A percentile compares a stretch with the other conserved stretches of the same genome.
These are phyloP conservation scores for Rasamsonia emersonii DNA, from an alignment of 2,329 filamentous ascomycete species.

Conservation along the genomic window DNA sequence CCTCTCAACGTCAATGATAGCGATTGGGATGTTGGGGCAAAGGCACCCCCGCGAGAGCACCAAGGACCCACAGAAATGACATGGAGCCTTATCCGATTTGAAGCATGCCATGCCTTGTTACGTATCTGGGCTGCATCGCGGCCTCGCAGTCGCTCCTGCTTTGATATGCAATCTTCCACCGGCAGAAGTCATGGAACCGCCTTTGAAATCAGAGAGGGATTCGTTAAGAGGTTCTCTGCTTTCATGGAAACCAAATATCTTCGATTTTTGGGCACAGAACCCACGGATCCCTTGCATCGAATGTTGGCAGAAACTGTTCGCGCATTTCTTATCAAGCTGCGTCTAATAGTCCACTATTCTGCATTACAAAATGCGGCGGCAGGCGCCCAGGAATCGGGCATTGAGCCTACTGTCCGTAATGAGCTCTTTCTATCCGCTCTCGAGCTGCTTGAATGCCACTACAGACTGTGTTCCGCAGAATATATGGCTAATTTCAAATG, in stretches of 20 bases:
- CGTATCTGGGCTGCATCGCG: slow-evolving; percentile 1
- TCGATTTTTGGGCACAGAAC: slow-evolving; percentile 1
- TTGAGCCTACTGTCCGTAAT: neutral
- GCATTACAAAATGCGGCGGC: slow-evolving; percentile 1
- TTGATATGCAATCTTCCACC: neutral
- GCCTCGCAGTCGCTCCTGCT: neutral
- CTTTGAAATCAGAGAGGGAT: neutral
- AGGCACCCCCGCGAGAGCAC: neutral
- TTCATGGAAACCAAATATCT: slow-evolving; percentile 3
- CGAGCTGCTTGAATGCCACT: slow-evolving; percentile 4
- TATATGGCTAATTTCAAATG: slow-evolving; percentile 1
- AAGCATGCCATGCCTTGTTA: neutral
- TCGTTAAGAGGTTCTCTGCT: neutral
- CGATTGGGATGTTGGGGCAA: slow-evolving; percentile 3
- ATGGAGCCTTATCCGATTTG: slow-evolving; percentile 5
- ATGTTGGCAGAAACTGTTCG: no score
- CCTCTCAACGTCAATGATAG: slow-evolving; percentile 6
- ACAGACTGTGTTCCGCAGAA: neutral
- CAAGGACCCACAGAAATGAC: slow-evolving; percentile 5
- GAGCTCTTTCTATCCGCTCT: slow-evolving; percentile 1
- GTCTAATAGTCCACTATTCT: neutral
- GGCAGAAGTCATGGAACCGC: neutral
- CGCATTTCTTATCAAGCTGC: no score
- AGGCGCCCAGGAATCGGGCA: neutral
- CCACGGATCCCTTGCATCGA: neutral